Conservation (phyloP, 352 stramenopile species). For the Phytophthora palmivora region DNA sequence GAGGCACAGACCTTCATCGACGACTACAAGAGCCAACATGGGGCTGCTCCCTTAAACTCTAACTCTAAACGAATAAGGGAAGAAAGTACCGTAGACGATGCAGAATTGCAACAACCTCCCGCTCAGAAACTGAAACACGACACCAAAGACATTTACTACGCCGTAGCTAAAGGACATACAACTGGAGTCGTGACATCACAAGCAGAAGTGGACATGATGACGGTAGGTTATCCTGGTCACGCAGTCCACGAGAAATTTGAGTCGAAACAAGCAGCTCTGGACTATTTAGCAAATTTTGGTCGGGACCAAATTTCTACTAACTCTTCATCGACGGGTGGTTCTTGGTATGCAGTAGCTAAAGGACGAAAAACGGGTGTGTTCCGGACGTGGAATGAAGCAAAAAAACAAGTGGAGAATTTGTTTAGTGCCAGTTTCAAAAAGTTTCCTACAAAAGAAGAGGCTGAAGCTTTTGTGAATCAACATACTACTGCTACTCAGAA, state of each 20-base stretch:
- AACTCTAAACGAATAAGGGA: conserved; percentile 16
- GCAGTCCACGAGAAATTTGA: conserved; percentile 22
- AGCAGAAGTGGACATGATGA: conserved; percentile 34
- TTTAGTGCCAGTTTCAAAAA: conserved; percentile 66
- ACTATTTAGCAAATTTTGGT: conserved; percentile 17
- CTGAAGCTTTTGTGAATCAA: conserved; percentile 56
- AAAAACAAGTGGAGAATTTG: conserved; percentile 59
- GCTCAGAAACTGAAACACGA: conserved; percentile 25
- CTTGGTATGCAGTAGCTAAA: conserved; percentile 66
- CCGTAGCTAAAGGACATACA: conserved; percentile 41
- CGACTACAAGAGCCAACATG: conserved; percentile 1
- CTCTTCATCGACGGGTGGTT: conserved; percentile 2
- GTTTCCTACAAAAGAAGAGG: conserved; percentile 54
- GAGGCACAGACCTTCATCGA: conserved; percentile 64
- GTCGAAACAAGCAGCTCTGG: conserved; percentile 22
- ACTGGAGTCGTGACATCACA: conserved; percentile 49
- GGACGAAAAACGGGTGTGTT: conserved; percentile 63
- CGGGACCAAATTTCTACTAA: not conserved
- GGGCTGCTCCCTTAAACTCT: conserved; percentile 1
- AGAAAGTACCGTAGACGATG: conserved; percentile 11
- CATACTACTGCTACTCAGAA: conserved; percentile 20
- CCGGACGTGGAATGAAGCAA: conserved; percentile 58
- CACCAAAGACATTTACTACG: conserved; percentile 30
- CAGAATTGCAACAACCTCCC: conserved; percentile 2
- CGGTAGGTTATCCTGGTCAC: conserved; percentile 22